Evolutionary conservation across 306 rosid genomes (phyloP), one percentile per base, ranked within the genome.

Genomic region (Parietaria judaica): DNA sequence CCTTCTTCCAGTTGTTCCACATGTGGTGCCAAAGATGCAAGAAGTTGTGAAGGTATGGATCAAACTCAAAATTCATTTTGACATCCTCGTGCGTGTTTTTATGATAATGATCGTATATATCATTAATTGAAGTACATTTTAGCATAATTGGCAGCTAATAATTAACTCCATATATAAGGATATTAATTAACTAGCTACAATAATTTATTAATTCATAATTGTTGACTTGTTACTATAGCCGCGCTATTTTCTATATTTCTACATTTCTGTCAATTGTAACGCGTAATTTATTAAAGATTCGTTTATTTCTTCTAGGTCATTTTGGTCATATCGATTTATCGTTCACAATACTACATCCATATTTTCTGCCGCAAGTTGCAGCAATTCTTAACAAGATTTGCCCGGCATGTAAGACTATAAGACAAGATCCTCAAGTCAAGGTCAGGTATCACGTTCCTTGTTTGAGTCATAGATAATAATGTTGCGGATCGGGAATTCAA

Each of bases 371-470:
- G 36, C 95, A 94, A 81, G 84, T 83, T 66, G 81, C 76, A n/a
- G 78, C 78, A 53, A 83, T 94, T 66, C 72, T 94, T 75, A 89
- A 94, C 78, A 79, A 75, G 66, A 77, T 94, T 67, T 94, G 99
- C 62, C 90, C 95, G 6, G 89, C 67, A 55, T 94, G 99, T 79
- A 88, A 88, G 78, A 67, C 83, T 63, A 68, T 80, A 46, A 84
- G 83, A 60, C 73, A 67, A 49, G 76, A 82, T 50, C 58, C 71
- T 39, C 52, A 72, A 82, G 54, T 36, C 68, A 86, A 92, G 99
- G 99, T 88, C 80, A 79, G 88, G 71, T 72, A 72, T 66, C 75
- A 64, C 77, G 54, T 71, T 63, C 53, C 64, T 68, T 50, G 44
- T 70, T 68, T 58, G 70, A 62, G 66, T 51, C 57, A 35, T 51